phyloP scores from a whole-genome alignment of 2,329 filamentous ascomycete species.

The Lachnellula hyalina region DNA sequence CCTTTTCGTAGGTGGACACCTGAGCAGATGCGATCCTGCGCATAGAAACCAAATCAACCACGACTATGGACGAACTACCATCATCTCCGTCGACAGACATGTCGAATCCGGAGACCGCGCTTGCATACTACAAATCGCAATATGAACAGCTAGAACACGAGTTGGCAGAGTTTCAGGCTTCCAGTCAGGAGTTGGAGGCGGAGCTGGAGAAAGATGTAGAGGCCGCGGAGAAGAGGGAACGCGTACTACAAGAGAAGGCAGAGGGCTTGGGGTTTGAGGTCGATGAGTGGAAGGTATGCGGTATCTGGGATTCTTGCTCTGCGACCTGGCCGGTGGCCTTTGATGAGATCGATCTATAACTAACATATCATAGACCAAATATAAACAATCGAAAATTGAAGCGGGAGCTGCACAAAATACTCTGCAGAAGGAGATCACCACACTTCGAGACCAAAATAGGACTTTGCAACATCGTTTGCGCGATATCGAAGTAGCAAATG shows the following conservation, averaged over 20 bases:
- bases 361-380: slow-evolving; percentile 64
- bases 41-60: slow-evolving; percentile 11
- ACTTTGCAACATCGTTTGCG: slow-evolving; percentile 77
- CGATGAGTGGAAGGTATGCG: slow-evolving; percentile 92
- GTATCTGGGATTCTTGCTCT: not conserved
- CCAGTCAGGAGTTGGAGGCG: slow-evolving; percentile 87
- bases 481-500: slow-evolving; percentile 96
- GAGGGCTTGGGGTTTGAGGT: slow-evolving; percentile 83
- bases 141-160: slow-evolving; percentile 91
- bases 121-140: slow-evolving; percentile 92
- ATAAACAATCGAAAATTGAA: slow-evolving; percentile 90
- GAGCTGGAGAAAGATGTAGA: slow-evolving; percentile 97
- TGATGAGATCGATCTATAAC: slow-evolving; percentile 1
- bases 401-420: slow-evolving; percentile 76
- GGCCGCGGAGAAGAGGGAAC: slow-evolving; percentile 87
- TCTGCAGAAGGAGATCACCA: slow-evolving; percentile 94
- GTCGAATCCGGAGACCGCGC: slow-evolving; percentile 62
- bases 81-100: slow-evolving; percentile 56
- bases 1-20: slow-evolving; percentile 6
- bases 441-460: slow-evolving; percentile 76
- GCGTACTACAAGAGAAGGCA: slow-evolving; percentile 77
- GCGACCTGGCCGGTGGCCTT: not conserved
- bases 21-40: slow-evolving; percentile 14
- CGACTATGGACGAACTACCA: slow-evolving; percentile 44
- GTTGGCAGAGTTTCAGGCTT: slow-evolving; percentile 87